Evolutionary conservation across 2,329 filamentous ascomycete species (phyloP), one percentile per base, ranked within the genome.

Genomic region (Fusarium nelsonii): DNA sequence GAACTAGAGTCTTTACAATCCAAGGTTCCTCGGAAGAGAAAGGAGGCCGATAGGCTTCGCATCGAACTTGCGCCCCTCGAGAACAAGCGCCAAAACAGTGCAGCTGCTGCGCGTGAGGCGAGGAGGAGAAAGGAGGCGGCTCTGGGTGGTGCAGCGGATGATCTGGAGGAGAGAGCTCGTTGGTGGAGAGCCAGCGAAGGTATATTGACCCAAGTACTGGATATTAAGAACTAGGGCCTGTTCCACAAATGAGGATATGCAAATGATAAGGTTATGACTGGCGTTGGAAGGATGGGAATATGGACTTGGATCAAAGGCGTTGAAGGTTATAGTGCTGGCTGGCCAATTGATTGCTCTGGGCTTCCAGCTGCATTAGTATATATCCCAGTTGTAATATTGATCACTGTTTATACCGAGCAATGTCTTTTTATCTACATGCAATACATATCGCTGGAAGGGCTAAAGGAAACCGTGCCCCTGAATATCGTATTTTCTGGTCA

Each of bases 161-260:
- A 94, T 73, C 78, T 94, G 33, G 92, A 94, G 77, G 90, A 92
- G 78, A 85, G 89, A 71, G 92, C 90, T 8, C 83, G 91, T 69
- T 95, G 92, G 92, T 89, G 90, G 80, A 86, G 88, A 69, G 90
- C 89, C 18, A 88, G 88, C n/a, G 91, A 93, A 75, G 80, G 82
- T 10, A 85, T 83, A 14, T 77, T 94, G 77, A 88, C 81, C 74
- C 84, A 86, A 61, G 88, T 92, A 79, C 75, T 93, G 70, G 88
- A 89, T 68, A 81, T 89, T 16, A 78, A 85, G 71, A 77, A 75
- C 41, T 82, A 72, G n/a, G 39, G 6, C 23, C 37, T 55, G 8
- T 18, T 39, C 39, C 43, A 45, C 15, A 41, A 46, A 56, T 28
- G 34, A 37, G 33, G 28, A 52, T 46, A n/a, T 49, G 30, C 20